These are phyloP conservation scores for Boletus rufocinnamomeus DNA, from an alignment of 768 basidiomycete species.

Conservation along the genomic window DNA sequence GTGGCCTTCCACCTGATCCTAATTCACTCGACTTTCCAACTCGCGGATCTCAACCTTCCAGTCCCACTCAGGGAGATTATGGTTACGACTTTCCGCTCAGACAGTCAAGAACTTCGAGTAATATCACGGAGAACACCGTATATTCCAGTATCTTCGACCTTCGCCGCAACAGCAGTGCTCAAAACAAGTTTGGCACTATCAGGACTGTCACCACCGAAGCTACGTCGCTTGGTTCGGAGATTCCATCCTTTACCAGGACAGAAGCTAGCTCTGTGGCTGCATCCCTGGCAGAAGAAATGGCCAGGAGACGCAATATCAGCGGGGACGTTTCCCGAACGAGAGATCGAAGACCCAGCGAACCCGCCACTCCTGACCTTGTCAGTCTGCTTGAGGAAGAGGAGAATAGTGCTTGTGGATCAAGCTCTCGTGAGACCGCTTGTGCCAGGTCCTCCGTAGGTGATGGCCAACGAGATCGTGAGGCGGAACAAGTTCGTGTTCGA, in stretches of 20 bases:
- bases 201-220: slow-evolving; percentile 81
- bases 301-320: slow-evolving; percentile 39
- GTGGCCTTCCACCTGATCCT: slow-evolving; percentile 16
- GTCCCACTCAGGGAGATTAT: slow-evolving; percentile 36
- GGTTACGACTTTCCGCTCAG: slow-evolving; percentile 42
- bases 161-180: slow-evolving; percentile 42
- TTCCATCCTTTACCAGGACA: slow-evolving; percentile 62
- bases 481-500: slow-evolving; percentile 46
- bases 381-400: slow-evolving; percentile 75
- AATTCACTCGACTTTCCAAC: slow-evolving; percentile 34
- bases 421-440: slow-evolving; percentile 37
- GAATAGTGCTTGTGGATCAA: slow-evolving; percentile 48
- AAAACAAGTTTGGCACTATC: slow-evolving; percentile 74
- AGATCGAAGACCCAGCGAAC: slow-evolving; percentile 68
- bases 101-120: slow-evolving; percentile 65
- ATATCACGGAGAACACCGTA: slow-evolving; percentile 54
- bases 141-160: slow-evolving; percentile 67
- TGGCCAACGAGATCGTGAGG: slow-evolving; percentile 26
- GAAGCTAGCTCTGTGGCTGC: slow-evolving; percentile 63
- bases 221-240: slow-evolving; percentile 62
- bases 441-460: slow-evolving; percentile 22
- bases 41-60: slow-evolving; percentile 40
- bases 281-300: slow-evolving; percentile 44
- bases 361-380: slow-evolving; percentile 58
- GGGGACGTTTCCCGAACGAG: slow-evolving; percentile 37